Conservation (phyloP, 352 stramenopile species). For the Peronosclerospora sorghi region DNA sequence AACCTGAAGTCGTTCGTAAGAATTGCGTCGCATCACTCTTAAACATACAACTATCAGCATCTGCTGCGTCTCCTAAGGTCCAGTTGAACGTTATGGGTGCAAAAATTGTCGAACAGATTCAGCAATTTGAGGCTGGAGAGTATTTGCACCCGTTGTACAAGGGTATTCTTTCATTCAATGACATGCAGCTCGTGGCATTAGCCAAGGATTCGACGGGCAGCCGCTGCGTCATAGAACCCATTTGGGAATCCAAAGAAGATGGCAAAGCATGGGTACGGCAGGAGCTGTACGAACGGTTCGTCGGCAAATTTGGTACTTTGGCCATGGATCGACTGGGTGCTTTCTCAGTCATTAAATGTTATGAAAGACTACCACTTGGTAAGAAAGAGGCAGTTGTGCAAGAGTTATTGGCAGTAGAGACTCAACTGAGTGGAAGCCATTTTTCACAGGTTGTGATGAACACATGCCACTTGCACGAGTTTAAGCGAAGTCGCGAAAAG, state of each 20-base stretch:
- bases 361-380: constrained; percentile 39
- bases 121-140: constrained; percentile 46
- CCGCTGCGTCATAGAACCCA: constrained; percentile 63
- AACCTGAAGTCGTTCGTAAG: constrained; percentile 53
- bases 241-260: constrained; percentile 57
- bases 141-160: constrained; percentile 44
- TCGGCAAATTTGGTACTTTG: constrained; percentile 55
- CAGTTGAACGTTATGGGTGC: constrained; percentile 71
- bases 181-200: constrained; percentile 53
- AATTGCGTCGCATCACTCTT: constrained; percentile 57
- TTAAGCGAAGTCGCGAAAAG: constrained; percentile 66
- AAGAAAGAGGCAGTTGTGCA: constrained; percentile 63
- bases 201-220: constrained; percentile 72
- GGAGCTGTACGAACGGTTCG: constrained; percentile 57
- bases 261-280: constrained; percentile 47
- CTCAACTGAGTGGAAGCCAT: constrained; percentile 61
- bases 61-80: constrained; percentile 35
- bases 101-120: constrained; percentile 58
- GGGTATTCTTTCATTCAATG: constrained; percentile 54
- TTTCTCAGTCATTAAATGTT: constrained; percentile 81
- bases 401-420: constrained; percentile 57
- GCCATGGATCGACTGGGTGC: constrained; percentile 63
- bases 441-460: constrained; percentile 80
- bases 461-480: constrained; percentile 69
- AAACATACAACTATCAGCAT: constrained; percentile 51